Evolutionary conservation across 208 protist species (phyloP).

Genomic region (Leptomonas pyrrhocoris): DNA sequence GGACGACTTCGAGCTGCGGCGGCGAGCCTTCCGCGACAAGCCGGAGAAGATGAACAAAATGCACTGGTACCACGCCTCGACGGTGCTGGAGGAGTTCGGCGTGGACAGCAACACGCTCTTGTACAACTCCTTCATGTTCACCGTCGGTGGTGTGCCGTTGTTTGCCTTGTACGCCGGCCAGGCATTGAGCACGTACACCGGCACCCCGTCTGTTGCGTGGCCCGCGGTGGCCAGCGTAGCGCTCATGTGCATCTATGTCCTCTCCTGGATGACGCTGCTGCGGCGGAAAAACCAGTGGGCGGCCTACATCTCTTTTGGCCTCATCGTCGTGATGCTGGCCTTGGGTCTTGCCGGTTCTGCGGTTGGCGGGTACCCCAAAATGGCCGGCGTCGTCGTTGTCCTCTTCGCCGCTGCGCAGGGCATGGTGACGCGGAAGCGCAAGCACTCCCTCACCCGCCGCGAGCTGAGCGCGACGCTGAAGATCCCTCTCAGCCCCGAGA

Average conservation of each 20-base stretch:
- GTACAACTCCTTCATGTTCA: constrained; percentile 79
- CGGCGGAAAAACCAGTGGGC: constrained; percentile 72
- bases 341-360: constrained; percentile 57
- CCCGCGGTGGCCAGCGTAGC: constrained; percentile 55
- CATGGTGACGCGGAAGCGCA: constrained; percentile 80
- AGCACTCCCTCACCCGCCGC: constrained; percentile 57
- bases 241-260: constrained; percentile 64
- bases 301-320: constrained; percentile 51
- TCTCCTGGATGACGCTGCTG: constrained; percentile 78
- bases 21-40: constrained; percentile 50
- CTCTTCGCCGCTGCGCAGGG: constrained; percentile 74
- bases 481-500: constrained; percentile 31
- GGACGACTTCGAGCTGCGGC: constrained; percentile 76
- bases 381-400: constrained; percentile 45
- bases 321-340: constrained; percentile 59
- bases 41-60: constrained; percentile 58
- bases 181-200: constrained; percentile 54
- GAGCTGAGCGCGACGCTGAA: constrained; percentile 49
- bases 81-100: constrained; percentile 86
- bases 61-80: constrained; percentile 87
- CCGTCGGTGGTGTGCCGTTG: constrained; percentile 75
- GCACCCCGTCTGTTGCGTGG: constrained; percentile 63
- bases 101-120: constrained; percentile 73
- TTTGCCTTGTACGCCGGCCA: constrained; percentile 75
- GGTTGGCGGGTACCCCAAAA: constrained; percentile 35